These are phyloP conservation scores for Euptelea pleiosperma DNA, from an alignment of 164 flowering plant species.

Conservation along the genomic window DNA sequence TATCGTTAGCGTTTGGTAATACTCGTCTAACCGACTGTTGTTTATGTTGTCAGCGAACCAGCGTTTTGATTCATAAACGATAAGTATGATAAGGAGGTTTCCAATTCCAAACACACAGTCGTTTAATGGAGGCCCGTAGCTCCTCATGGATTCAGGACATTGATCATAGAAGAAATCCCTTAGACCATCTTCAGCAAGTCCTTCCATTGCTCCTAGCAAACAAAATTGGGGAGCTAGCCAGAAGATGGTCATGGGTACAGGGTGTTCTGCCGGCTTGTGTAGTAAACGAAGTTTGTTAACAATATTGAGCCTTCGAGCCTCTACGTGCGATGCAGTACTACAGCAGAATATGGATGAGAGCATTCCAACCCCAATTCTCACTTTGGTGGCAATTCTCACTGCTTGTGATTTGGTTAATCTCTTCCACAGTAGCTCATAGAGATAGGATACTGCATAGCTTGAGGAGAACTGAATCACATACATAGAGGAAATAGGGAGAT, in stretches of 20 bases:
- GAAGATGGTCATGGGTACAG: constrained; percentile 1
- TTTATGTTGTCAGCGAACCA: constrained; percentile 14
- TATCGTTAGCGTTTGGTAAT: neutral
- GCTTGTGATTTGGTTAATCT: neutral
- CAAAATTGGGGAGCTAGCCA: constrained; percentile 18
- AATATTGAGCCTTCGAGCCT: neutral
- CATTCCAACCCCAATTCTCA: constrained; percentile 14
- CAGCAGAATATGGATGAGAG: constrained; percentile 15
- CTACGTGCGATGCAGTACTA: constrained; percentile 9
- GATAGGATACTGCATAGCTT: neutral
- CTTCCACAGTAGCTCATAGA: neutral
- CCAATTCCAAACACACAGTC: constrained; percentile 10
- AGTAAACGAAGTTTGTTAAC: neutral
- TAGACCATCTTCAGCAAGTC: constrained; percentile 1
- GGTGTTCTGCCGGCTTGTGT: neutral
- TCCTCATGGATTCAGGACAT: constrained; percentile 5
- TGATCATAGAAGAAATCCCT: constrained; percentile 3
- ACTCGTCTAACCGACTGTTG: constrained; percentile 10
- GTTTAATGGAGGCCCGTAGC: neutral
- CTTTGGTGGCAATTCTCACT: neutral
- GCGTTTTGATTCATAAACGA: neutral
- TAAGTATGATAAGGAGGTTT: constrained; percentile 3
- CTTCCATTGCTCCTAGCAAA: constrained; percentile 5
- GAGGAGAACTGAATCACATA: no score
- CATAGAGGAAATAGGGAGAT: no score